A percentile compares a stretch with the other conserved stretches of the same genome.
These are phyloP conservation scores for Eucalyptus pauciflora DNA, from an alignment of 345 rosid species.

Conservation along the genomic window DNA sequence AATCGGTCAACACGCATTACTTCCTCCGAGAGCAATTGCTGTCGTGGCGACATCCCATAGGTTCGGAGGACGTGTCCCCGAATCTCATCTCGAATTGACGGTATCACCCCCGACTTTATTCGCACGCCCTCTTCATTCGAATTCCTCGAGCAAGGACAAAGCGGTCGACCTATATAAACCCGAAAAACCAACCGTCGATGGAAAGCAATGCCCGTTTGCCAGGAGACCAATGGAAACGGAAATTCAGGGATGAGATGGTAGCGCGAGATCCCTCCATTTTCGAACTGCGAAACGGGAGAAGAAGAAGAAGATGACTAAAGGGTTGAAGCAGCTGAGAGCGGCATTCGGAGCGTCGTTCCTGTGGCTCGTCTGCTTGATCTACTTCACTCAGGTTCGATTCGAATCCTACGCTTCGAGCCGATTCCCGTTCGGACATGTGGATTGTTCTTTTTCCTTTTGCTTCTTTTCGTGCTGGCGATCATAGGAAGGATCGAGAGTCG, in stretches of 20 bases:
- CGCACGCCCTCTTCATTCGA: background rate
- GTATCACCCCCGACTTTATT: background rate
- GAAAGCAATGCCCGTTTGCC: background rate
- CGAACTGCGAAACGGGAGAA: background rate
- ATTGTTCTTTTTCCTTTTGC: background rate
- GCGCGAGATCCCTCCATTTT: background rate
- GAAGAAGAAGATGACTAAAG: constrained; percentile 34
- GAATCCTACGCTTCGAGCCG: background rate
- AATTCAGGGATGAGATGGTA: background rate
- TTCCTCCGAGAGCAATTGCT: background rate
- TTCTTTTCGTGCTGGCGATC: background rate
- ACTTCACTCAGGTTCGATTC: constrained; percentile 75
- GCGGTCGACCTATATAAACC: background rate
- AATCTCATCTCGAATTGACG: background rate
- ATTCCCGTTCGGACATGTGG: background rate
- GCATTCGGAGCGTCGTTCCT: constrained; percentile 75
- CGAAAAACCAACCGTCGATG: background rate
- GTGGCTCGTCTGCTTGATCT: constrained; percentile 88
- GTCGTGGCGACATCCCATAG: background rate
- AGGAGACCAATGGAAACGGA: background rate
- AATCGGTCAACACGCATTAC: background rate
- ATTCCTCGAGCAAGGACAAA: background rate
- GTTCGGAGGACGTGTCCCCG: background rate
- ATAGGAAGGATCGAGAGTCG: background rate
- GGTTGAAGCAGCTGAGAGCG: constrained; percentile 47